Conservation (phyloP, 768 basidiomycete species). For the Russula emetica region DNA sequence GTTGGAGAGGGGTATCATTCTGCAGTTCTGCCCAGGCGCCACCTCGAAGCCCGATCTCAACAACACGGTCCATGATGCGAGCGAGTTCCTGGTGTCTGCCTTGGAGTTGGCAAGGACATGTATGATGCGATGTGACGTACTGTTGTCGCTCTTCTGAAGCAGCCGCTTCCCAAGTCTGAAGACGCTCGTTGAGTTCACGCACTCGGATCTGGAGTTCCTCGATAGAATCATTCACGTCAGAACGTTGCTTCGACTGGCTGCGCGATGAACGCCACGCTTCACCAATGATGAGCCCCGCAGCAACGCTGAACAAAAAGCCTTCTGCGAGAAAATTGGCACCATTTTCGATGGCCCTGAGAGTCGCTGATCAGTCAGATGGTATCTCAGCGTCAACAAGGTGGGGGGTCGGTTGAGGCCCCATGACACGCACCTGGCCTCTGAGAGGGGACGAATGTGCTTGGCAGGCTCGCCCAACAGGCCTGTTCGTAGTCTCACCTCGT, state of each 20-base stretch:
- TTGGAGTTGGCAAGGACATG: background rate
- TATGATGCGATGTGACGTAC: slow-evolving; percentile 33
- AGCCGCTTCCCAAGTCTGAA: slow-evolving; percentile 42
- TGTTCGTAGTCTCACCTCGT: slow-evolving; percentile 67
- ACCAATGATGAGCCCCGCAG: slow-evolving; percentile 65
- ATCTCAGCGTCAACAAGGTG: background rate
- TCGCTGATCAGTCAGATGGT: background rate
- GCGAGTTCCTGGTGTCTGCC: slow-evolving; percentile 63
- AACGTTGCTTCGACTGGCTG: slow-evolving; percentile 64
- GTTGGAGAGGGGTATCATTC: slow-evolving; percentile 50
- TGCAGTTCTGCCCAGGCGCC: slow-evolving; percentile 64
- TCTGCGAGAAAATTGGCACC: slow-evolving; percentile 83
- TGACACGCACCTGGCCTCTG: slow-evolving; percentile 58
- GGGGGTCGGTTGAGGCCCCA: background rate
- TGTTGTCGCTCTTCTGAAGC: slow-evolving; percentile 42
- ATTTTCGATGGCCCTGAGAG: slow-evolving; percentile 70
- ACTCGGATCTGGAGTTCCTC: slow-evolving; percentile 52
- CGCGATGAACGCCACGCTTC: slow-evolving; percentile 74
- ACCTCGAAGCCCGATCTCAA: slow-evolving; percentile 60
- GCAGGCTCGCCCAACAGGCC: slow-evolving; percentile 74
- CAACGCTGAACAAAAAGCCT: slow-evolving; percentile 78
- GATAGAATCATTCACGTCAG: slow-evolving; percentile 65
- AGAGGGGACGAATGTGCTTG: slow-evolving; percentile 67
- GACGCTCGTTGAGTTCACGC: slow-evolving; percentile 44
- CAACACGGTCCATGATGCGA: slow-evolving; percentile 58